Evolutionary conservation across 2,329 filamentous ascomycete genomes (phyloP).

Genomic region (Cladosporium halotolerans): DNA sequence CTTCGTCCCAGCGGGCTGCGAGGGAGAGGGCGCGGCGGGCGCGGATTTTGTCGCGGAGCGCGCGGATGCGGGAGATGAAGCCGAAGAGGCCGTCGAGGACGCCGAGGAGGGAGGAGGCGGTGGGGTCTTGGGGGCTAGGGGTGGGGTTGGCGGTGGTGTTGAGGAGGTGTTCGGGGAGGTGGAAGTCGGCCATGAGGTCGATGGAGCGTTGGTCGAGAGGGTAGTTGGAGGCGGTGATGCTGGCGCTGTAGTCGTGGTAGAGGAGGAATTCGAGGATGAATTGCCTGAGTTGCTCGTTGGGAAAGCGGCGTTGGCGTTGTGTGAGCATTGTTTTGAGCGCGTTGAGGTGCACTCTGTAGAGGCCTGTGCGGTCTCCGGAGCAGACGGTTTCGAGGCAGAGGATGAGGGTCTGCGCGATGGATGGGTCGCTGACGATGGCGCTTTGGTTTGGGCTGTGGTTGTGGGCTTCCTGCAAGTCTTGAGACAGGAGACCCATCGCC

Average conservation of each 20-base stretch:
- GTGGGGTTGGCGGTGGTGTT: slow-evolving; percentile 24
- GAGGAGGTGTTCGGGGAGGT: slow-evolving; percentile 49
- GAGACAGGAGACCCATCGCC: slow-evolving; percentile 26
- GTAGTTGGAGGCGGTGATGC: slow-evolving; percentile 49
- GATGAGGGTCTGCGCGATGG: slow-evolving; percentile 54
- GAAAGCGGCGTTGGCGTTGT: slow-evolving; percentile 37
- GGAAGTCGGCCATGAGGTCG: slow-evolving; percentile 48
- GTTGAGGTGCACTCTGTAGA: slow-evolving; percentile 73
- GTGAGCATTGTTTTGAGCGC: slow-evolving; percentile 68
- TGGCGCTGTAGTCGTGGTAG: slow-evolving; percentile 63
- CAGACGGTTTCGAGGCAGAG: slow-evolving; percentile 57
- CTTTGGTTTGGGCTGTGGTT: not conserved
- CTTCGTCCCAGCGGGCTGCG: slow-evolving; percentile 67
- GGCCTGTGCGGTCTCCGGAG: slow-evolving; percentile 56
- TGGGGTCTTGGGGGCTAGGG: slow-evolving; percentile 30
- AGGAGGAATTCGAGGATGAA: slow-evolving; percentile 73
- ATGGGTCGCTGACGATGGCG: slow-evolving; percentile 38
- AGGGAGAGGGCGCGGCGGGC: slow-evolving; percentile 55
- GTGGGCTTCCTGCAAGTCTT: slow-evolving; percentile 17
- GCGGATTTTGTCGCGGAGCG: slow-evolving; percentile 68
- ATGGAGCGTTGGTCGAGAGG: slow-evolving; percentile 37
- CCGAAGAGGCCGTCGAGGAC: slow-evolving; percentile 76
- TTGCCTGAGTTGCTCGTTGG: slow-evolving; percentile 63
- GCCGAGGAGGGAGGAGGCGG: slow-evolving; percentile 60
- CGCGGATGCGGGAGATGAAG: slow-evolving; percentile 71